Evolutionary conservation across 352 stramenopile genomes (phyloP).

Genomic region (Pythium aphanidermatum): DNA sequence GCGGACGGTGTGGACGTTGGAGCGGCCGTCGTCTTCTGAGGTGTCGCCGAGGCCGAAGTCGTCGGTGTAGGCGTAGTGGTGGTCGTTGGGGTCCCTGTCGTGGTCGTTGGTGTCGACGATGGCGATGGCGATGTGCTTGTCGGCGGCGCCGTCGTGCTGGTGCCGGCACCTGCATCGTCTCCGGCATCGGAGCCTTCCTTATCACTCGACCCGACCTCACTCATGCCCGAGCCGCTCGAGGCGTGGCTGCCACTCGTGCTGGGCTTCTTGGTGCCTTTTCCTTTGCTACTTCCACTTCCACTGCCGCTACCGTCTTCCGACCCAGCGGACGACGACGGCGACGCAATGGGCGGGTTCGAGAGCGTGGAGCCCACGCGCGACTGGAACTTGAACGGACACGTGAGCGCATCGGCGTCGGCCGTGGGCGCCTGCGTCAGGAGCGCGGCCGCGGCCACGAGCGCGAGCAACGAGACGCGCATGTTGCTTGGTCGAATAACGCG

Average conservation of each 20-base stretch:
- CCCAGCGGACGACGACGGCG: constrained; percentile 23
- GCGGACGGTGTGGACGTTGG: constrained; percentile 13
- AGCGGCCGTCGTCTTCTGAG: not conserved
- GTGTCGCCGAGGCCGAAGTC: not conserved
- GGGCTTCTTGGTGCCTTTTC: constrained; percentile 10
- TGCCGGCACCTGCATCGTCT: constrained; percentile 8
- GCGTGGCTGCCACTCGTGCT: constrained; percentile 13
- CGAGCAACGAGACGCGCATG: constrained; percentile 24
- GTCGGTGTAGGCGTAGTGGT: not conserved
- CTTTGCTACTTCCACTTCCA: constrained; percentile 23
- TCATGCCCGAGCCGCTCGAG: constrained; percentile 4
- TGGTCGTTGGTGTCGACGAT: constrained; percentile 4
- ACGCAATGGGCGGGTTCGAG: constrained; percentile 41
- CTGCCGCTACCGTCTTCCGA: constrained; percentile 15
- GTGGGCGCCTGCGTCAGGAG: constrained; percentile 10
- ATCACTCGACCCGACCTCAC: constrained; percentile 12
- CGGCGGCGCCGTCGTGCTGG: constrained; percentile 17
- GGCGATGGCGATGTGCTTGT: constrained; percentile 19
- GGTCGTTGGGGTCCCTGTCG: not conserved
- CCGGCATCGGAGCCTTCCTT: constrained; percentile 21
- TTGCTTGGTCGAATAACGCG: not conserved
- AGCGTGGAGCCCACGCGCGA: constrained; percentile 54
- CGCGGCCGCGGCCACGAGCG: constrained; percentile 15
- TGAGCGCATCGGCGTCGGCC: constrained; percentile 22
- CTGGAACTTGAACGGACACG: constrained; percentile 61